A percentile compares a stretch with the other conserved stretches of the same genome.
These are phyloP conservation scores for Picochlorum costavermella DNA, from an alignment of 139 green algal genomes.

Conservation along the genomic window DNA sequence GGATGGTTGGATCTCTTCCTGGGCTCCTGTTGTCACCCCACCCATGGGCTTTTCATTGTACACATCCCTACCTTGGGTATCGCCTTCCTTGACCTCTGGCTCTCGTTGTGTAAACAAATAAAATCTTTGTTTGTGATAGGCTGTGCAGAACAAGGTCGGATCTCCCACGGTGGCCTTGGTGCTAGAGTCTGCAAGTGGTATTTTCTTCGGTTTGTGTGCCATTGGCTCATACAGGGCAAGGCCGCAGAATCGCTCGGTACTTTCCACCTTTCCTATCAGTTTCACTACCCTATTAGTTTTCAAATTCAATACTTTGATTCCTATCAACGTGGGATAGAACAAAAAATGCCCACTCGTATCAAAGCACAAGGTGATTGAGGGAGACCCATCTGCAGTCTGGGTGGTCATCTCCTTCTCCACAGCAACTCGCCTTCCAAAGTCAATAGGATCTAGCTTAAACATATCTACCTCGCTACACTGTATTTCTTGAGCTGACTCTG, in stretches of 20 bases:
- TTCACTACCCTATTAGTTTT: constrained; percentile 59
- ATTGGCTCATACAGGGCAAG: constrained; percentile 77
- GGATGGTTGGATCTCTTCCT: constrained; percentile 7
- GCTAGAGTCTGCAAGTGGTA: constrained; percentile 18
- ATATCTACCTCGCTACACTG: constrained; percentile 20
- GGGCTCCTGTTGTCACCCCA: background rate
- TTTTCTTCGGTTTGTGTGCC: constrained; percentile 4
- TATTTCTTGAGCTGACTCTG: constrained; percentile 64
- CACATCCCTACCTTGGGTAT: constrained; percentile 63
- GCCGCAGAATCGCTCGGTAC: constrained; percentile 85
- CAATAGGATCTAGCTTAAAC: constrained; percentile 77
- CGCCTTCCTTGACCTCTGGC: constrained; percentile 72
- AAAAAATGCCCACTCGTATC: constrained; percentile 90
- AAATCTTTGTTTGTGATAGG: constrained; percentile 79
- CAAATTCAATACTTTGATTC: constrained; percentile 94
- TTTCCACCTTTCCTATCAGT: constrained; percentile 91
- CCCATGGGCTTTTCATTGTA: constrained; percentile 81
- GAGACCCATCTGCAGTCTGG: constrained; percentile 29
- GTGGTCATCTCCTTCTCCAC: constrained; percentile 41
- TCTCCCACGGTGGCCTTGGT: constrained; percentile 35
- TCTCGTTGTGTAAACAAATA: constrained; percentile 86
- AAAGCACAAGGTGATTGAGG: constrained; percentile 75
- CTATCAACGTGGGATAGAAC: constrained; percentile 80
- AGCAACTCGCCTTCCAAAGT: constrained; percentile 75
- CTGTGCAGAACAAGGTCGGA: constrained; percentile 73